Evolutionary conservation across 805 yeast genomes (phyloP), one percentile per base, ranked within the genome.

Genomic region (Candida takata): DNA sequence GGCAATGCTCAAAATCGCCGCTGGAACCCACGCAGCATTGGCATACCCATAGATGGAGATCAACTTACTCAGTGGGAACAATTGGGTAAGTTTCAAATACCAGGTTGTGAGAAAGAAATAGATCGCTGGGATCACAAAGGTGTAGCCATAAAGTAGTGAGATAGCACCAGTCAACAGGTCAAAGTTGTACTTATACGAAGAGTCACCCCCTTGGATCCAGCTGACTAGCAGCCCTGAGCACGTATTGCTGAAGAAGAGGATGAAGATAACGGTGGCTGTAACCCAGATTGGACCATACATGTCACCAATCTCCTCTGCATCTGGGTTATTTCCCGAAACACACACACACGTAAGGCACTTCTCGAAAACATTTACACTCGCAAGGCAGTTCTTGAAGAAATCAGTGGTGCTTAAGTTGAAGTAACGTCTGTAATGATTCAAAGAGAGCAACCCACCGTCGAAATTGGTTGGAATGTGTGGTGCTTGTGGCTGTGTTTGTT

Each of bases 261-360:
- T 63, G 44, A 84, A 74, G 1, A 84, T 75, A 33, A 85, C 73
- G 0, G 95, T 81, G 1, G 87, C 86, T 10, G 90, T 83, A 29
- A 88, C 77, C 97, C 97, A 88, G 14, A 86, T 64, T 7, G 94
- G 82, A 1, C 96, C 96, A 56, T 86, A 90, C 35, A 88, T 61
- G 51, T 88, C 97, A 4, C 80, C 74, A 35, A 44, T 38, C 12
- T 67, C 65, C 27, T 67, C 67, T 31, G 65, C 64, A 46, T 64
- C 45, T 43, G 59, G 67, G 24, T 57, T 64, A 7, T 49, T 52
- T 13, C 49, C 50, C 27, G 69, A 45, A 13, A 88, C 83, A 47
- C 82, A 79, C 28, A 79, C 44, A 1, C 86, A 76, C 5, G 14
- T 9, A 25, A 57, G 64, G 11, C 26, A 24, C 8, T 49, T 54